phyloP scores from a whole-genome alignment of 75 land plant genomes.

The Pinus albicaulis region DNA sequence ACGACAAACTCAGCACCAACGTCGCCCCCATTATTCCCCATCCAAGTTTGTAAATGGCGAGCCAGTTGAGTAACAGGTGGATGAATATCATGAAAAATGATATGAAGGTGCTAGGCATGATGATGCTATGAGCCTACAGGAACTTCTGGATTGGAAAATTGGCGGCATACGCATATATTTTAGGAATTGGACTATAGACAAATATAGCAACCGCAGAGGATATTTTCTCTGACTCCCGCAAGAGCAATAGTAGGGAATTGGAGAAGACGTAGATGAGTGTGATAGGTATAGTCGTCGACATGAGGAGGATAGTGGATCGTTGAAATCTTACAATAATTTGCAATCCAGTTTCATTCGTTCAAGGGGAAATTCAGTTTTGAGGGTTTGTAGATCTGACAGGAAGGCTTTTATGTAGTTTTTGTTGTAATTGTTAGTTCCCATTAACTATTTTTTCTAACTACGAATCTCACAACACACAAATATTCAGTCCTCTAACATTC shows the following conservation, averaged over 20 bases:
- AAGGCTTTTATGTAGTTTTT: too few relatives aligned
- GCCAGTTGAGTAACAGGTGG: conserved; percentile 47
- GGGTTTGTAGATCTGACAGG: too few relatives aligned
- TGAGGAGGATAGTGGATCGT: conserved; percentile 40
- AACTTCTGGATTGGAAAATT: conserved; percentile 61
- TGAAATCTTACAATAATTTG: too few relatives aligned
- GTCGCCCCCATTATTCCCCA: conserved; percentile 48
- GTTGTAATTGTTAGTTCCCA: too few relatives aligned
- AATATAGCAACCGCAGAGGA: conserved; percentile 40
- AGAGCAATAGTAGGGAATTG: conserved; percentile 22
- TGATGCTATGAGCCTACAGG: conserved; percentile 62
- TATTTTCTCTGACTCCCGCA: conserved; percentile 41
- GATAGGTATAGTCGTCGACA: conserved; percentile 25
- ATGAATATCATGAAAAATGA: conserved; percentile 22
- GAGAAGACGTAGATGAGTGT: conserved; percentile 41
- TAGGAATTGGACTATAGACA: conserved; percentile 52
- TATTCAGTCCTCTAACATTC: too few relatives aligned
- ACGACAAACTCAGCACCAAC: conserved; percentile 39
- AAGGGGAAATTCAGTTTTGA: too few relatives aligned
- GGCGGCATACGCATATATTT: conserved; percentile 52
- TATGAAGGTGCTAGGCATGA: conserved; percentile 39
- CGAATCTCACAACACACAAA: too few relatives aligned
- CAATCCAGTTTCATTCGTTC: too few relatives aligned
- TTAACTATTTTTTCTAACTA: too few relatives aligned
- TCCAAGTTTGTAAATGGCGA: conserved; percentile 33